Conservation (phyloP, 257 asterid genomes). For the Sherardia arvensis region DNA sequence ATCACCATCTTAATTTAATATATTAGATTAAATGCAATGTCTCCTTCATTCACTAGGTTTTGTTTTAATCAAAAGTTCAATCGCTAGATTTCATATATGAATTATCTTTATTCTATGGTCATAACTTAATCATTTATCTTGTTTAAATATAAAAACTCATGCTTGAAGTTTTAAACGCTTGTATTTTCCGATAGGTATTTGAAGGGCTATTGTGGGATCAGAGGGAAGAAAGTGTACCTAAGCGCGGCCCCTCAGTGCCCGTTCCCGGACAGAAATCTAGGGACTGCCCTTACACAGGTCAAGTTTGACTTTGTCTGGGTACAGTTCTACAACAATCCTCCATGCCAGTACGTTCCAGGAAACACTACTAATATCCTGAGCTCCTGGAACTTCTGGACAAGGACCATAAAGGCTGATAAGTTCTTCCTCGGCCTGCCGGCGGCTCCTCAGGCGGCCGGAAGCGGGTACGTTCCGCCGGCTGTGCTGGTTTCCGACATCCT, state of each 20-base stretch:
- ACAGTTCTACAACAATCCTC: slow-evolving; percentile 63
- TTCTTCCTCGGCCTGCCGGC: slow-evolving; percentile 58
- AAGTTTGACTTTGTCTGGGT: slow-evolving; percentile 63
- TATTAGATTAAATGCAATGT: too few relatives aligned
- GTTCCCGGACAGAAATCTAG: slow-evolving; percentile 45
- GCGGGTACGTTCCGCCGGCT: slow-evolving; percentile 52
- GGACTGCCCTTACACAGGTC: slow-evolving; percentile 38
- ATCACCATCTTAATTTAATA: too few relatives aligned
- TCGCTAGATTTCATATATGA: too few relatives aligned
- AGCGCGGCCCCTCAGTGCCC: slow-evolving; percentile 78
- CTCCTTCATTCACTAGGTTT: too few relatives aligned
- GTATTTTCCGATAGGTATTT: slow-evolving; percentile 3
- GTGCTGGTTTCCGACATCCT: slow-evolving; percentile 33
- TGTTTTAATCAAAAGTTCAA: too few relatives aligned
- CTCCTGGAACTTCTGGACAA: slow-evolving; percentile 47
- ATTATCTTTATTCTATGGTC: too few relatives aligned
- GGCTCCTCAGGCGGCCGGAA: slow-evolving; percentile 51
- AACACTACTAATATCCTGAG: slow-evolving; percentile 19
- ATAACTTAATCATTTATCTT: too few relatives aligned
- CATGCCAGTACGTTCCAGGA: slow-evolving; percentile 41
- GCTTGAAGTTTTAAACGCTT: neutral
- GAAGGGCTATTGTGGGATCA: slow-evolving; percentile 11
- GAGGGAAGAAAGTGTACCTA: slow-evolving; percentile 32
- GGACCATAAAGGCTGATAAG: slow-evolving; percentile 25
- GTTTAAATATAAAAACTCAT: too few relatives aligned